Evolutionary conservation across 352 stramenopile genomes (phyloP).

Genomic region (Pythium sukuiense): DNA sequence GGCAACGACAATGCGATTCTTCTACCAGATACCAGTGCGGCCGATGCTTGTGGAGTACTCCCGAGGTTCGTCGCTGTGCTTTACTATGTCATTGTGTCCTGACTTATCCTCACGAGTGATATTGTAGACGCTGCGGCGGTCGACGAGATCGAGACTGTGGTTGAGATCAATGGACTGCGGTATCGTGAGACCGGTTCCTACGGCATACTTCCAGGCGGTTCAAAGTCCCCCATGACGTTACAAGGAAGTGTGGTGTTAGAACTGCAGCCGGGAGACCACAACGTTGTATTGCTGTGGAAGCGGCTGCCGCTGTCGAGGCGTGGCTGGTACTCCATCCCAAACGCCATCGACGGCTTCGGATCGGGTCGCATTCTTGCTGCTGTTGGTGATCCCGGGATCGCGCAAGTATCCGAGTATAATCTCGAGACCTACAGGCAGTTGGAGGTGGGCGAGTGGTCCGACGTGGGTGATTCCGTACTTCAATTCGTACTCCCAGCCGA

Average conservation of each 20-base stretch:
- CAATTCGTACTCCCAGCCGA: conserved; percentile 60
- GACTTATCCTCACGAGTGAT: conserved; percentile 10
- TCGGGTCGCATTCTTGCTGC: conserved; percentile 63
- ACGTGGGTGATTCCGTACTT: conserved; percentile 77
- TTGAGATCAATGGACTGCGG: conserved; percentile 62
- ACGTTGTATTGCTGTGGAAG: conserved; percentile 60
- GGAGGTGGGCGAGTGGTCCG: conserved; percentile 55
- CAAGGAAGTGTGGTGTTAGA: conserved; percentile 65
- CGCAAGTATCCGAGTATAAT: conserved; percentile 59
- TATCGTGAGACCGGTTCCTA: conserved; percentile 77
- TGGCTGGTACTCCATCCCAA: conserved; percentile 62
- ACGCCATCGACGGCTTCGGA: conserved; percentile 64
- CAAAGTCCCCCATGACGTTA: conserved; percentile 57
- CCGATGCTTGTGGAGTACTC: conserved; percentile 52
- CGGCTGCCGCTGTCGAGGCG: conserved; percentile 43
- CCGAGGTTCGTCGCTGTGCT: conserved; percentile 35
- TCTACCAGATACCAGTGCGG: conserved; percentile 73
- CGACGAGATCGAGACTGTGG: conserved; percentile 62
- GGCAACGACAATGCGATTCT: conserved; percentile 51
- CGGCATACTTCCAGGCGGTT: conserved; percentile 45
- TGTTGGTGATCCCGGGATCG: conserved; percentile 45
- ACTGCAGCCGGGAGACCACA: conserved; percentile 67
- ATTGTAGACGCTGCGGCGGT: conserved; percentile 44
- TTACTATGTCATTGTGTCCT: not conserved
- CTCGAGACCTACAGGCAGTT: conserved; percentile 40